Percentiles rank a stretch among this genome's conserved stretches.
Conservation (phyloP, 2,329 filamentous ascomycete genomes). For the Trichoderma gracile region DNA sequence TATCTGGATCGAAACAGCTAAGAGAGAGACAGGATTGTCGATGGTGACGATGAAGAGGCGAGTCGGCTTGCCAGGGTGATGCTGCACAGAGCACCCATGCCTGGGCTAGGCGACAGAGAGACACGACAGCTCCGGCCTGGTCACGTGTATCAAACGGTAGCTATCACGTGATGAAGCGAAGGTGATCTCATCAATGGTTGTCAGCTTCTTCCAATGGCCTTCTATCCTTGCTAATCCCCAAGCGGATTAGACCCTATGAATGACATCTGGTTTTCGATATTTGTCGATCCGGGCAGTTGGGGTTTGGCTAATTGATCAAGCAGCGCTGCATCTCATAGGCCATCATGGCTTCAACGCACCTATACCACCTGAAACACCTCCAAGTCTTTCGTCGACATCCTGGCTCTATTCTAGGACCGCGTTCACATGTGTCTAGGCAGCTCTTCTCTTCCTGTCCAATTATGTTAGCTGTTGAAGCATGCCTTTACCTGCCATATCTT, state of each 20-base stretch:
- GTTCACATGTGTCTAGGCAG: too few species aligned
- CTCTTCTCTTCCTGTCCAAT: too few species aligned
- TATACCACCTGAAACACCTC: too few species aligned
- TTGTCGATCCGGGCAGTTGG: neutral
- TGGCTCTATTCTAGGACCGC: too few species aligned
- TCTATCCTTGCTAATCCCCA: neutral
- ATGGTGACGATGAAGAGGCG: conserved; percentile 12
- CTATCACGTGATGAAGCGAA: neutral
- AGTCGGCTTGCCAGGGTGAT: conserved; percentile 24
- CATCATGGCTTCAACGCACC: too few species aligned
- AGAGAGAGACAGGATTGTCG: conserved; percentile 23
- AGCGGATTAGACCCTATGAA: neutral
- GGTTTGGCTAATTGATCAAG: too few species aligned
- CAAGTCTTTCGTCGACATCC: too few species aligned
- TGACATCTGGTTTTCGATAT: neutral
- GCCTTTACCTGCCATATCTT: too few species aligned
- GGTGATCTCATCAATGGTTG: neutral
- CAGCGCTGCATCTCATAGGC: too few species aligned
- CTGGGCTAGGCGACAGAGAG: conserved; percentile 47
- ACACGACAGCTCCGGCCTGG: conserved; percentile 44
- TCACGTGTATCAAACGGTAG: conserved; percentile 35
- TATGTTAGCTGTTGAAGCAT: too few species aligned
- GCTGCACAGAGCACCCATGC: conserved; percentile 33
- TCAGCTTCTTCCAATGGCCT: conserved; percentile 10
- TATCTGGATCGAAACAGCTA: neutral